A percentile compares a stretch with the other conserved stretches of the same genome.
Evolutionary conservation across 2,329 filamentous ascomycete species (phyloP).

Genomic region (Ceratocystis eucalypticola): DNA sequence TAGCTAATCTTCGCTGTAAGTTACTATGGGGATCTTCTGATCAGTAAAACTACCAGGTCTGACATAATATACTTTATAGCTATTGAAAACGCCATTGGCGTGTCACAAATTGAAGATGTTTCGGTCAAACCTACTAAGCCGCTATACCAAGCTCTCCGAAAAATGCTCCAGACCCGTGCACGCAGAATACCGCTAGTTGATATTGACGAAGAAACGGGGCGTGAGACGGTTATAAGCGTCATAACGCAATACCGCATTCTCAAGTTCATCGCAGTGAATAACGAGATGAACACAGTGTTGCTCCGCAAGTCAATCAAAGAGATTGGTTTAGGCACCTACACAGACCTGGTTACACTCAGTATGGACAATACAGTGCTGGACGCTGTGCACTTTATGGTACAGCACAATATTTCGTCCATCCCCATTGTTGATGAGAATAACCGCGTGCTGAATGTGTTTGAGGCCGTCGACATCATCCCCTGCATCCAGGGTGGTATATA

Average conservation of each 20-base stretch:
- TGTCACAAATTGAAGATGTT: constrained; percentile 80
- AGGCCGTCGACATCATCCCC: constrained; percentile 92
- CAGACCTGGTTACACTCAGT: constrained; percentile 61
- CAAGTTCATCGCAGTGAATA: constrained; percentile 96
- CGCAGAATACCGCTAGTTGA: constrained; percentile 89
- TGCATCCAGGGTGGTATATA: constrained; percentile 89
- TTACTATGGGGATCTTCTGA: not conserved
- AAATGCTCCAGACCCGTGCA: constrained; percentile 87
- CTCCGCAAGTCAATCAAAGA: constrained; percentile 78
- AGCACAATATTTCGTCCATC: constrained; percentile 85
- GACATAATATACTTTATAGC: constrained; percentile 39
- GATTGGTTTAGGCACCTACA: constrained; percentile 73
- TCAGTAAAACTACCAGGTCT: not conserved
- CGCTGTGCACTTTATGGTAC: constrained; percentile 85
- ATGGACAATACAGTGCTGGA: constrained; percentile 91
- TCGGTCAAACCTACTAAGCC: constrained; percentile 87
- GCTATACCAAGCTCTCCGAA: constrained; percentile 86
- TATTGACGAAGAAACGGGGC: constrained; percentile 81
- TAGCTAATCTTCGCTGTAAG: constrained; percentile 81
- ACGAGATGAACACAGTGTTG: constrained; percentile 68
- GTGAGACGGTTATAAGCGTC: constrained; percentile 88
- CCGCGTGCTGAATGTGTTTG: constrained; percentile 85
- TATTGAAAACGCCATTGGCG: constrained; percentile 87
- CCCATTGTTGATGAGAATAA: constrained; percentile 73
- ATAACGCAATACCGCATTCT: constrained; percentile 97